Conservation (phyloP, 73 alveolate species). For the Tetrahymena thermophila region DNA sequence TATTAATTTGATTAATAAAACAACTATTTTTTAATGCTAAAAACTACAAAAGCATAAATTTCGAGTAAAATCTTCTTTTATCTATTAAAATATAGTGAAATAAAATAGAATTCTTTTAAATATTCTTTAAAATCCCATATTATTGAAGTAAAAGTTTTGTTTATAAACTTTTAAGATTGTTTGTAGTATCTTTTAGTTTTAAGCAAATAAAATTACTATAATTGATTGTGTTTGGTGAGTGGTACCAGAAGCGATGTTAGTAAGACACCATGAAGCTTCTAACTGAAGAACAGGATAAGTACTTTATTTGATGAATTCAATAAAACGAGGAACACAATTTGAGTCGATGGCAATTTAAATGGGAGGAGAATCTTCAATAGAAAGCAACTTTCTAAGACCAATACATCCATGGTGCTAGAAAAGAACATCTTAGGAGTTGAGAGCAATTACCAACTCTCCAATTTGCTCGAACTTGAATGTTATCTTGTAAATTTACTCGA, state of each 20-base stretch:
- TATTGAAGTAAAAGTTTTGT: neutral
- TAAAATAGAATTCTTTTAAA: no score
- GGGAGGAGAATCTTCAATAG: conserved; percentile 73
- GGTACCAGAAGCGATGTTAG: conserved; percentile 96
- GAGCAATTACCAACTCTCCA: neutral
- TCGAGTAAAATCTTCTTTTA: neutral
- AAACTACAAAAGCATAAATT: neutral
- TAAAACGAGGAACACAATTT: conserved; percentile 79
- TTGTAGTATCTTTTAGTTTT: neutral
- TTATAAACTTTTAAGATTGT: neutral
- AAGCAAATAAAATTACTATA: conserved; percentile 1
- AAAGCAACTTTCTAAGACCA: conserved; percentile 92
- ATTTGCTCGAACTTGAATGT: neutral
- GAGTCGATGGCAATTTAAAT: conserved; percentile 92
- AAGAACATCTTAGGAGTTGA: conserved; percentile 41
- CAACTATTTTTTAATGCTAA: neutral
- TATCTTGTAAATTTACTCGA: neutral
- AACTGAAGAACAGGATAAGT: conserved; percentile 80
- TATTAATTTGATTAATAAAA: neutral
- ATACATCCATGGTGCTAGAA: conserved; percentile 68
- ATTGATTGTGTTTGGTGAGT: conserved; percentile 83
- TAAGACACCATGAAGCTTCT: conserved; percentile 96
- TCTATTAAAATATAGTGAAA: neutral
- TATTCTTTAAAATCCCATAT: no score
- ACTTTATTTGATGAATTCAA: conserved; percentile 65